phyloP scores from a whole-genome alignment of 169 alveolate species.

The Plasmodium gallinaceum region DNA sequence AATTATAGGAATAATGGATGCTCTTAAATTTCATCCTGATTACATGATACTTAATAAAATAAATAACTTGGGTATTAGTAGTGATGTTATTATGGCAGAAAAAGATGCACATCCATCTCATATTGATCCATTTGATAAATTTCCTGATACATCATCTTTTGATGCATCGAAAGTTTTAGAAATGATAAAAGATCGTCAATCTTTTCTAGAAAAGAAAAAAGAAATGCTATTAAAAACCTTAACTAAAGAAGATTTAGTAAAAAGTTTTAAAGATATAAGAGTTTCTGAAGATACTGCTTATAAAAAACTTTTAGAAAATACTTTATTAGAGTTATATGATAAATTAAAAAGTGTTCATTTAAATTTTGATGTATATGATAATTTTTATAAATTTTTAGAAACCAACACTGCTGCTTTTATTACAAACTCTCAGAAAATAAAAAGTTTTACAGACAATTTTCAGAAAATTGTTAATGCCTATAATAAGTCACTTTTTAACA shows the following conservation, averaged over 20 bases:
- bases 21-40: constrained; percentile 73
- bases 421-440: constrained; percentile 58
- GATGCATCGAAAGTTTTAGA: constrained; percentile 65
- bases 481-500: constrained; percentile 49
- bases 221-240: constrained; percentile 30
- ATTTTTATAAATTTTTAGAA: constrained; percentile 64
- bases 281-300: constrained; percentile 23
- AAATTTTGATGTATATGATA: constrained; percentile 60
- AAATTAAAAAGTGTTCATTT: constrained; percentile 37
- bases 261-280: constrained; percentile 37
- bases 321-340: constrained; percentile 49
- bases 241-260: constrained; percentile 67
- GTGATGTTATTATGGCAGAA: not conserved
- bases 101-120: not conserved
- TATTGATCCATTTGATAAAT: constrained; percentile 25
- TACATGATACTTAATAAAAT: constrained; percentile 73
- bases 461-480: constrained; percentile 33
- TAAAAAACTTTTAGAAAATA: constrained; percentile 23
- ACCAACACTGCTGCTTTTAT: constrained; percentile 42
- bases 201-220: constrained; percentile 47
- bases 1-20: constrained; percentile 77
- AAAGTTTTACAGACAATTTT: constrained; percentile 61
- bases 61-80: constrained; percentile 1
- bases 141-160: constrained; percentile 16
- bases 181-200: constrained; percentile 63